These are phyloP conservation scores for Aulographum hederae DNA, from an alignment of 2,329 filamentous ascomycete species.

Conservation along the genomic window DNA sequence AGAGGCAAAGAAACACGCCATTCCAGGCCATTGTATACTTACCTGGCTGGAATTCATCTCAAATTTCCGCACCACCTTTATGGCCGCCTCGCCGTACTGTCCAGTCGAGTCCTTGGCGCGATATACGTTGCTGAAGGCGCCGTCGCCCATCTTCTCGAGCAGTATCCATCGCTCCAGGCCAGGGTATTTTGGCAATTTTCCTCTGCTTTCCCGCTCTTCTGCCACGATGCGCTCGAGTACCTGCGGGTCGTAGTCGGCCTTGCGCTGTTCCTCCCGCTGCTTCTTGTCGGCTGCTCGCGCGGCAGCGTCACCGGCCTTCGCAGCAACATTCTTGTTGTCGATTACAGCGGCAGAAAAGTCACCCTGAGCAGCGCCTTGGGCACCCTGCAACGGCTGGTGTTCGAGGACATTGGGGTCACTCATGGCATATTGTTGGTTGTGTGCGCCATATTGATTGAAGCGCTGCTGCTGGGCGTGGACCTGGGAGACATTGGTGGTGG, in stretches of 20 bases:
- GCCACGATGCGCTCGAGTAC: slow-evolving; percentile 75
- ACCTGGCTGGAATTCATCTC: slow-evolving; percentile 99
- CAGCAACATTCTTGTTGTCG: slow-evolving; percentile 44
- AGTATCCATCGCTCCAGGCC: slow-evolving; percentile 74
- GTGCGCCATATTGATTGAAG: slow-evolving; percentile 30
- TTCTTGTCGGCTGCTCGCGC: slow-evolving; percentile 45
- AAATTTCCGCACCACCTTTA: slow-evolving; percentile 97
- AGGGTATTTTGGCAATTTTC: slow-evolving; percentile 72
- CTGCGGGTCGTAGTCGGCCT: slow-evolving; percentile 32
- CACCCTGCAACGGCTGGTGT: slow-evolving; percentile 32
- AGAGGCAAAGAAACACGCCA: too few relatives aligned
- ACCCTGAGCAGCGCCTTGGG: slow-evolving; percentile 22
- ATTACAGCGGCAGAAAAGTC: slow-evolving; percentile 47
- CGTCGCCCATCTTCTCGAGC: slow-evolving; percentile 95
- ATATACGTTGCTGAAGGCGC: slow-evolving; percentile 98
- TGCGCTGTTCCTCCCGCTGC: slow-evolving; percentile 28
- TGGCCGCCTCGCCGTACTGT: slow-evolving; percentile 64
- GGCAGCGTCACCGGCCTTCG: slow-evolving; percentile 47
- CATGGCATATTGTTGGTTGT: slow-evolving; percentile 35
- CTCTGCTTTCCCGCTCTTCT: slow-evolving; percentile 73
- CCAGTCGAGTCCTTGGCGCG: slow-evolving; percentile 62
- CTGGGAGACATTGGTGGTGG: slow-evolving; percentile 43
- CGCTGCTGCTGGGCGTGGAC: slow-evolving; percentile 46
- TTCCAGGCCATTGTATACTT: too few relatives aligned
- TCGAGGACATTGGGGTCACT: slow-evolving; percentile 44